phyloP scores from a whole-genome alignment of 345 rosid genomes.

The Psidium guajava region DNA sequence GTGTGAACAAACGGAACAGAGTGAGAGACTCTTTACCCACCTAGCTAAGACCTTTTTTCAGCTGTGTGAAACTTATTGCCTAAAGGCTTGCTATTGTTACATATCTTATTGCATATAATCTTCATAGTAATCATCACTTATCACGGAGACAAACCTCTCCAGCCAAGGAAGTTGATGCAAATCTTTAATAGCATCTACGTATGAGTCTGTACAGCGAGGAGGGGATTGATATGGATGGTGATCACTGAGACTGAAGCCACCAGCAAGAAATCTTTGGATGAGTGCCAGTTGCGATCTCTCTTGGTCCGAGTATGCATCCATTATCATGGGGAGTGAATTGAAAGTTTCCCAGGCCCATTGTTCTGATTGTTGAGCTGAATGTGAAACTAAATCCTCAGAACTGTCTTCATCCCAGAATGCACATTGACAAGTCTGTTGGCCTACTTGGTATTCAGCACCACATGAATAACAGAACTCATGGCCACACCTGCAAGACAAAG shows the following conservation, averaged over 20 bases:
- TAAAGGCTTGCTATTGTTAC: background rate
- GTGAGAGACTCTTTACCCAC: background rate
- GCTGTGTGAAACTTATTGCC: background rate
- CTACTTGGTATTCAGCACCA: conserved; percentile 71
- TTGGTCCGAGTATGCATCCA: conserved; percentile 92
- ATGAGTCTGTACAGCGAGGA: conserved; percentile 79
- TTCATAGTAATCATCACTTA: conserved; percentile 87
- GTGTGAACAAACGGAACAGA: background rate
- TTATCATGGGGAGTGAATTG: conserved; percentile 68
- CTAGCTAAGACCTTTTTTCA: background rate
- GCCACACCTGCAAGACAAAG: conserved; percentile 49
- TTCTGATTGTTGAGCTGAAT: conserved; percentile 72
- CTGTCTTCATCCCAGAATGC: conserved; percentile 87
- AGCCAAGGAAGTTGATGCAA: conserved; percentile 98
- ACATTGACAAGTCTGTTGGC: conserved; percentile 78
- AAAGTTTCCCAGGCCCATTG: conserved; percentile 97
- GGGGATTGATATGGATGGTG: conserved; percentile 85
- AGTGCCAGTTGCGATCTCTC: conserved; percentile 88
- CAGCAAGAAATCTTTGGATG: conserved; percentile 89
- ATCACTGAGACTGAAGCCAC: conserved; percentile 85
- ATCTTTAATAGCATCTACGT: conserved; percentile 88
- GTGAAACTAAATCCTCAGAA: conserved; percentile 40
- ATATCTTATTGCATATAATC: conserved; percentile 52
- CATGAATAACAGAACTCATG: conserved; percentile 96
- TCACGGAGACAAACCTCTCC: conserved; percentile 92